Evolutionary conservation across 768 basidiomycete species (phyloP), one percentile per base, ranked within the genome.

Genomic region (Pleurotus ostreatus): DNA sequence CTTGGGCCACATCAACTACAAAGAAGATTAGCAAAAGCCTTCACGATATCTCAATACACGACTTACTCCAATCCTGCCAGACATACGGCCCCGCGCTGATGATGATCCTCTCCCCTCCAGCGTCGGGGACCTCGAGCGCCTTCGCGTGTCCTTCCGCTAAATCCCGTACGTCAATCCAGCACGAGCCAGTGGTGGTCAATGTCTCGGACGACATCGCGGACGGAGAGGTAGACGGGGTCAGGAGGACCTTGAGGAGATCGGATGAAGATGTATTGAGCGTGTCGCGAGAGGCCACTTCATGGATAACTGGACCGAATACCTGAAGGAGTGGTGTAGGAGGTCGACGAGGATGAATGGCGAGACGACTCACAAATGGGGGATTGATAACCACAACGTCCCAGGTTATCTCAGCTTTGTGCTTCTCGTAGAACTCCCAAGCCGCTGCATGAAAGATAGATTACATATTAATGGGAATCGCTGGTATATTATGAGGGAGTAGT

Each of bases 371-470:
- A 46, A 70, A 78, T 16, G 84, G 79, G 12, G 84, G 85, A 60
- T 78, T 77, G 43, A 85, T 58, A 4, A 76, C 74, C 0, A 74
- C 71, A 15, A 86, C 59, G 55, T 85, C 85, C 78, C 79, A 85
- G 4, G 64, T 64, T n/a, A 68, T 68, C 34, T 74, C 67, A 39
- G 68, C 54, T 47, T 78, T 72, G 55, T 80, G 60, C 52, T 67
- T 56, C n/a, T 70, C 58, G n/a, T 61, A 64, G 54, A 75, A 77
- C 1, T 71, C 67, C 75, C 74, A 77, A n/a, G 74, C 73, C 23
- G 78, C 78, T 78, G 37, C 5, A 23, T 45, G 18, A 20, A 20
- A 20, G 20, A 20, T 20, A 20, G 20, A 20, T 2, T 0, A 20
- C 20, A 20, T 2, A 20, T 20, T 2, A 20, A 20, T 20, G 20